A percentile compares a stretch with the other conserved stretches of the same genome.
Conservation (phyloP, 257 asterid genomes). For the Jaltomata sinuosa region DNA sequence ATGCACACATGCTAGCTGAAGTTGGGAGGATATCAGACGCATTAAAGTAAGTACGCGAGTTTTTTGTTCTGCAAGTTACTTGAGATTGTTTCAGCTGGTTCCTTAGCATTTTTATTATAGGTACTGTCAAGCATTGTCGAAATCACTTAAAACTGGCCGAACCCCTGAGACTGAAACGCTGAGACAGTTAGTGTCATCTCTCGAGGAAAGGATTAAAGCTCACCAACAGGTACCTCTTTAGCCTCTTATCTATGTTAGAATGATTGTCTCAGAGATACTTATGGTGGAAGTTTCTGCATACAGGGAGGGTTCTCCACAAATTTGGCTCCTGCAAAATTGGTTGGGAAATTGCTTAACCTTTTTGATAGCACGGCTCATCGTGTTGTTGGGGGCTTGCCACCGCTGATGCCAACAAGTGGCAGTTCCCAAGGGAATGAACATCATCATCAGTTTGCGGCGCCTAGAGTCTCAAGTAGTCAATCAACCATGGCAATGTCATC, state of each 20-base stretch:
- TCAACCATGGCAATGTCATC: constrained; percentile 96
- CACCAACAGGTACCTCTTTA: constrained; percentile 36
- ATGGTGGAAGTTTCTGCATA: constrained; percentile 11
- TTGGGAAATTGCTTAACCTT: constrained; percentile 75
- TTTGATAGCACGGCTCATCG: constrained; percentile 77
- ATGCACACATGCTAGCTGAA: constrained; percentile 93
- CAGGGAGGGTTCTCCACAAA: constrained; percentile 96
- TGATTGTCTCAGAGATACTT: neutral
- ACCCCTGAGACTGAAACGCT: constrained; percentile 68
- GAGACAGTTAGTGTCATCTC: constrained; percentile 55
- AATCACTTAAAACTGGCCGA: constrained; percentile 82
- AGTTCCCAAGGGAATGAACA: constrained; percentile 35
- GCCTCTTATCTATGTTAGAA: neutral
- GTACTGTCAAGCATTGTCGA: constrained; percentile 86
- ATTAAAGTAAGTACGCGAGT: constrained; percentile 41
- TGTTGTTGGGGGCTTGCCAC: constrained; percentile 74
- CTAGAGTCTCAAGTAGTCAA: constrained; percentile 78
- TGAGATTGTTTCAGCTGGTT: constrained; percentile 1
- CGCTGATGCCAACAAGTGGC: constrained; percentile 48
- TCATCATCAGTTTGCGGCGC: constrained; percentile 38
- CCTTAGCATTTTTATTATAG: constrained; percentile 26
- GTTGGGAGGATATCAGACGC: constrained; percentile 94
- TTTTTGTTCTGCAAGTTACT: neutral
- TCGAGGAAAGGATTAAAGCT: constrained; percentile 88
- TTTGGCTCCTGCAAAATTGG: constrained; percentile 68